Percentiles rank a stretch among this genome's conserved stretches.
These are phyloP conservation scores for Phytopythium ostracodes DNA, from an alignment of 352 stramenopile species.

Conservation along the genomic window DNA sequence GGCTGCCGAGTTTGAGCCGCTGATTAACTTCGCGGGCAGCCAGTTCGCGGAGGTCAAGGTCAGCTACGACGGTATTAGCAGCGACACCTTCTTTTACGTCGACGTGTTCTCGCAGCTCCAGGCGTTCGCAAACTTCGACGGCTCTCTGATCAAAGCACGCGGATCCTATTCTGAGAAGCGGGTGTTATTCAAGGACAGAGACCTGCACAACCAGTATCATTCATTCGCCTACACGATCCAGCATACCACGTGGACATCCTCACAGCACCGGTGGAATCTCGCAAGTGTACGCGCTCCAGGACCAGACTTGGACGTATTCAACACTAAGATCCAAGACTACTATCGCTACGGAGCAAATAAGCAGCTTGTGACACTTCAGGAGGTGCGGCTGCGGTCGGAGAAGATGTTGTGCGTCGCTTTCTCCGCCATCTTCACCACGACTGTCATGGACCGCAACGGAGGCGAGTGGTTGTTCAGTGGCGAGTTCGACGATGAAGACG, in stretches of 20 bases:
- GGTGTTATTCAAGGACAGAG: neutral
- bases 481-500: neutral
- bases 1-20: neutral
- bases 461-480: constrained; percentile 6
- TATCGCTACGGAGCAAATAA: neutral
- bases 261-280: neutral
- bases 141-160: neutral
- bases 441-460: constrained; percentile 3
- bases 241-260: too few species aligned
- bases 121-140: neutral
- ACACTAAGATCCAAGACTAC: neutral
- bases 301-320: neutral
- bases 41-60: neutral
- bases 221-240: neutral
- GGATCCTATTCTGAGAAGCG: neutral
- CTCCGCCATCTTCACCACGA: neutral
- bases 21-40: neutral
- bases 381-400: neutral
- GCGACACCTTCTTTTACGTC: neutral
- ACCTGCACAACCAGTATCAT: neutral
- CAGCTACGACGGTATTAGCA: neutral
- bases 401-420: neutral
- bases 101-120: neutral
- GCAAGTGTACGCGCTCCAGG: neutral
- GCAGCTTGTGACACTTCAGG: neutral